phyloP scores from a whole-genome alignment of 495 filamentous ascomycete species.

The Trichoderma gamsii region DNA sequence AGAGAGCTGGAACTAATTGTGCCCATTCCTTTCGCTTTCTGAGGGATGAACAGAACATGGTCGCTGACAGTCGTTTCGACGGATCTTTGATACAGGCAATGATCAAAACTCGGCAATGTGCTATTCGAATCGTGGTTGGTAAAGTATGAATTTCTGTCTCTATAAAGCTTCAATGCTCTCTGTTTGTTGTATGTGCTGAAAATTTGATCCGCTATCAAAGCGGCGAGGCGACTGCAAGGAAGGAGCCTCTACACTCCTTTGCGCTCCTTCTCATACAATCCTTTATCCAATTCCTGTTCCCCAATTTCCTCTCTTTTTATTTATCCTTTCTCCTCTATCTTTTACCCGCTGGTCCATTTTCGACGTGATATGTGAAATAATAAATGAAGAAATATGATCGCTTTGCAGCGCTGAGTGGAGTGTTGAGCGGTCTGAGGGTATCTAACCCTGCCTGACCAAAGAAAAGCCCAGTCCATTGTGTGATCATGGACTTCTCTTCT shows the following conservation, averaged over 20 bases:
- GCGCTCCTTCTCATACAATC: not conserved
- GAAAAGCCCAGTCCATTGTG: not conserved
- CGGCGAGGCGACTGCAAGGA: no score
- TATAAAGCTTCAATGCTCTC: no score
- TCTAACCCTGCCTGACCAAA: not conserved
- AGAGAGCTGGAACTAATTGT: conserved; percentile 39
- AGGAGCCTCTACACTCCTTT: not conserved
- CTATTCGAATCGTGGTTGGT: no score
- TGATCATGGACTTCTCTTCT: not conserved
- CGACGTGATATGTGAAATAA: not conserved
- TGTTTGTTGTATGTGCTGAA: no score
- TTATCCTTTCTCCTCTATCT: not conserved
- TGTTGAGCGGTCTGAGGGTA: not conserved
- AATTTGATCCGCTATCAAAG: no score
- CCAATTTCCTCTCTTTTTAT: not conserved
- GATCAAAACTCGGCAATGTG: no score
- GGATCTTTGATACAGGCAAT: no score
- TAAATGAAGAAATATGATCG: not conserved
- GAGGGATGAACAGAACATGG: conserved; percentile 50
- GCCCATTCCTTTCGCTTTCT: conserved; percentile 48
- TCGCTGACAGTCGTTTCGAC: not conserved
- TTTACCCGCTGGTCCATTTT: not conserved
- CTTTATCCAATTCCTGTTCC: not conserved
- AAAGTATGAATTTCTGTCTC: no score
- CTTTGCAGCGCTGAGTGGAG: not conserved